Evolutionary conservation across 768 basidiomycete species (phyloP).

Genomic region (Boletus subcaerulescens): DNA sequence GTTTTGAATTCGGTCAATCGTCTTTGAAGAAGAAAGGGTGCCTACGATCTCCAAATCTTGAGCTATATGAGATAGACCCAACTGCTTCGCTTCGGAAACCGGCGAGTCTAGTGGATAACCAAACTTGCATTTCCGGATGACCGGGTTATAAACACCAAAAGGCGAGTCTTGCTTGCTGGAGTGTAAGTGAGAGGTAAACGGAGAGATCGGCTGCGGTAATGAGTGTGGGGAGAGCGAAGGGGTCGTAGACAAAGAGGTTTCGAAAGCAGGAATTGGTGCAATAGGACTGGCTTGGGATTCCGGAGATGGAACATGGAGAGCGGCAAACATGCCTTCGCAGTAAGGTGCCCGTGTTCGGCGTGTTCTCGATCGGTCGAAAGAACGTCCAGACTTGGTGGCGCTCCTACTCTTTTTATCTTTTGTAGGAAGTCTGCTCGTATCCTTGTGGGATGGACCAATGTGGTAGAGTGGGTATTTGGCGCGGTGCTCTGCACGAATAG

Average conservation of each 20-base stretch:
- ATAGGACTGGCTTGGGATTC: neutral
- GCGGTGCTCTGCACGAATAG: slow-evolving; percentile 26
- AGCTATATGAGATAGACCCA: slow-evolving; percentile 19
- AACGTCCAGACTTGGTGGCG: slow-evolving; percentile 32
- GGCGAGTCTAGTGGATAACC: slow-evolving; percentile 21
- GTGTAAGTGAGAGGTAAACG: slow-evolving; percentile 8
- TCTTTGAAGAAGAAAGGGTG: neutral
- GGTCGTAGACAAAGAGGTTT: slow-evolving; percentile 4
- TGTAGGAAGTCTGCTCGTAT: slow-evolving; percentile 3
- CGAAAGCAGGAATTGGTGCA: neutral
- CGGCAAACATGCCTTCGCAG: slow-evolving; percentile 13
- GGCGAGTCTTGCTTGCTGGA: neutral
- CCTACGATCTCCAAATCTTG: slow-evolving; percentile 32
- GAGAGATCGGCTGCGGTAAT: slow-evolving; percentile 16
- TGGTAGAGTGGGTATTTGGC: slow-evolving; percentile 29
- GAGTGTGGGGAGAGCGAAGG: slow-evolving; percentile 13
- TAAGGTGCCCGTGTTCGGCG: slow-evolving; percentile 21
- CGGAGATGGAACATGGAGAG: slow-evolving; percentile 6
- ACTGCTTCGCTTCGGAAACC: slow-evolving; percentile 18
- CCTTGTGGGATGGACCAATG: slow-evolving; percentile 27
- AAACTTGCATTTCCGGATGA: slow-evolving; percentile 1
- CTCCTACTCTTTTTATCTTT: slow-evolving; percentile 35
- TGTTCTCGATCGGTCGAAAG: slow-evolving; percentile 33
- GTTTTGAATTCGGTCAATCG: slow-evolving; percentile 1
- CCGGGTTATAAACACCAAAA: slow-evolving; percentile 9